Percentiles rank a stretch among this genome's conserved stretches.
Evolutionary conservation across 2,329 filamentous ascomycete genomes (phyloP).

Genomic region (Gaeumannomyces sp.): DNA sequence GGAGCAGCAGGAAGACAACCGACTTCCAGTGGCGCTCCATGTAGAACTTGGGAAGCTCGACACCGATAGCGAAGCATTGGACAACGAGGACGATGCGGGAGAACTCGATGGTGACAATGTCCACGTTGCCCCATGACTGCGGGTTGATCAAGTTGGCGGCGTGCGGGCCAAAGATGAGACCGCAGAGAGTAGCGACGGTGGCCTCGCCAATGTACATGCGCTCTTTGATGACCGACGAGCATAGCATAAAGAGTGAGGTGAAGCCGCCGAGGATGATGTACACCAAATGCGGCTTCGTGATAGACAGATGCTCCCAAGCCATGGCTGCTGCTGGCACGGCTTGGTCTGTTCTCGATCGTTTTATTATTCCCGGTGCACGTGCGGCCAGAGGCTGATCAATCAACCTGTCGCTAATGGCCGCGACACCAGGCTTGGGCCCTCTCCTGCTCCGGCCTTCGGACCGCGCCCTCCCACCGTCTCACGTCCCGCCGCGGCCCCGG

Average conservation of each 20-base stretch:
- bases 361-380: not conserved
- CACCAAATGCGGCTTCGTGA: slow-evolving; percentile 94
- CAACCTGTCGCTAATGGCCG: not conserved
- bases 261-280: slow-evolving; percentile 98
- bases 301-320: slow-evolving; percentile 74
- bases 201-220: slow-evolving; percentile 98
- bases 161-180: slow-evolving; percentile 83
- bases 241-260: slow-evolving; percentile 96
- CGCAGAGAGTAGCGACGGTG: slow-evolving; percentile 82
- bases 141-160: slow-evolving; percentile 77
- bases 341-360: not conserved
- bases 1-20: slow-evolving; percentile 78
- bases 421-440: not conserved
- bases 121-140: slow-evolving; percentile 69
- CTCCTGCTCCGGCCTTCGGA: too few species aligned
- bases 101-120: slow-evolving; percentile 84
- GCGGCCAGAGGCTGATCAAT: not conserved
- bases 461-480: not conserved
- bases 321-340: slow-evolving; percentile 34
- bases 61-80: slow-evolving; percentile 86
- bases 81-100: slow-evolving; percentile 85
- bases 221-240: slow-evolving; percentile 97
- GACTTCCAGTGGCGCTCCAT: slow-evolving; percentile 98
- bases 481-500: too few species aligned
- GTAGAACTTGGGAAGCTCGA: slow-evolving; percentile 86